Percentiles rank a stretch among this genome's conserved stretches.
These are phyloP conservation scores for Excoecaria agallocha DNA, from an alignment of 345 rosid genomes.

Conservation along the genomic window DNA sequence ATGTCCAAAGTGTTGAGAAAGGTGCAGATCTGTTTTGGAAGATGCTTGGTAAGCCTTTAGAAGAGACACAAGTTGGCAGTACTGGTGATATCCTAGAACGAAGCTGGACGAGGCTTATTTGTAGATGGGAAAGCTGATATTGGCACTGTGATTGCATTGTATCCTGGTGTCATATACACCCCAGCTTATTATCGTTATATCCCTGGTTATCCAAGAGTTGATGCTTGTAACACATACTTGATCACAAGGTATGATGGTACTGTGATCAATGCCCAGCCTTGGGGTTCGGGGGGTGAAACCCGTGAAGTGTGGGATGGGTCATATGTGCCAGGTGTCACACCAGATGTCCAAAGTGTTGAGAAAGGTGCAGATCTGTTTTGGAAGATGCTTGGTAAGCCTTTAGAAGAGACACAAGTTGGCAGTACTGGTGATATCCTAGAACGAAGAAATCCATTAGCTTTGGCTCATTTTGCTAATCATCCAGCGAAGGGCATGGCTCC, in stretches of 20 bases:
- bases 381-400: conserved; percentile 74
- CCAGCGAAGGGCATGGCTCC: conserved; percentile 64
- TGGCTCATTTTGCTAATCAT: conserved; percentile 82
- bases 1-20: conserved; percentile 25
- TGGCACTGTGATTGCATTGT: conserved; percentile 75
- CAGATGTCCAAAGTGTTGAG: conserved; percentile 22
- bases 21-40: conserved; percentile 73
- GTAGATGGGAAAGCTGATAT: conserved; percentile 71
- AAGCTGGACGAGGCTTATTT: conserved; percentile 73
- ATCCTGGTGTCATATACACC: conserved; percentile 77
- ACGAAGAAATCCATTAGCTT: conserved; percentile 79
- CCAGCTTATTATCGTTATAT: conserved; percentile 74
- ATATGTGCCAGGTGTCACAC: conserved; percentile 27
- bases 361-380: conserved; percentile 64
- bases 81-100: conserved; percentile 53
- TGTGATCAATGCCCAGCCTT: conserved; percentile 78
- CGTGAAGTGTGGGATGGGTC: conserved; percentile 62
- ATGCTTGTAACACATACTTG: conserved; percentile 65
- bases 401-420: conserved; percentile 35
- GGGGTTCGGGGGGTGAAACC: conserved; percentile 74
- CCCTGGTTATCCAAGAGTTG: conserved; percentile 75
- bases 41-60: conserved; percentile 66
- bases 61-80: conserved; percentile 29
- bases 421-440: conserved; percentile 47
- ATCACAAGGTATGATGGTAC: conserved; percentile 80